Evolutionary conservation across 257 asterid genomes (phyloP), one percentile per base, ranked within the genome.

Genomic region (Catharanthus roseus): DNA sequence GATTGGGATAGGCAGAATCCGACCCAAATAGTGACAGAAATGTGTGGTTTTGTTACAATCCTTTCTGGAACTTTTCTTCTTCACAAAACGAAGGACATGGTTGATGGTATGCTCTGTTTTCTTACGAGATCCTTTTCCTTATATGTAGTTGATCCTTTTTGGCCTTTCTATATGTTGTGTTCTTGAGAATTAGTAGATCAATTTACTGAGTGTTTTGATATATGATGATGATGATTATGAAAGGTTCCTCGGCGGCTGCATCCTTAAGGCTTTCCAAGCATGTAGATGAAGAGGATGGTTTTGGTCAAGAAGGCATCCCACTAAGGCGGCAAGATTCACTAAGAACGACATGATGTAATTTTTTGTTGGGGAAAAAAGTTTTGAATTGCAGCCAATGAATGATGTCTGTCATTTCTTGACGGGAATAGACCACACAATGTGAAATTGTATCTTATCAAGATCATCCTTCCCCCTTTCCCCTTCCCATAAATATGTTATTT

Each of bases 31-130:
- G 85, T 93, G 44, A 90, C 98, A 42, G 98, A 93, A 78, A 78
- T 93, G 88, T 93, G 98, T 72, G 98, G 98, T 23, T 93, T 93
- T 75, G 95, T 93, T 76, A 93, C 98, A 29, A 93, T 93, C 79
- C 95, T 90, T 51, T 90, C 96, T 0, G 98, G 97, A 60, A 93
- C 98, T 11, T 93, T 91, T 83, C 98, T 93, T 79, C 97, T 93
- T 71, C 98, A 93, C 96, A 93, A 85, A 82, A 93, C 97, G n/a
- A 93, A 93, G 81, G 98, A 93, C 86, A 90, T 89, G 97, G 90
- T 73, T 39, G 96, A 90, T 10, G 87, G 97, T 90, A 84, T 9
- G 71, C 19, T 57, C 63, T 71, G 3, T 54, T 18, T 23, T 73
- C 21, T 34, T 28, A 9, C 28, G 3, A n/a, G 23, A 0, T 7